A percentile compares a stretch with the other conserved stretches of the same genome.
These are phyloP conservation scores for Solanum lignicaule DNA, from an alignment of 257 asterid genomes.

Conservation along the genomic window DNA sequence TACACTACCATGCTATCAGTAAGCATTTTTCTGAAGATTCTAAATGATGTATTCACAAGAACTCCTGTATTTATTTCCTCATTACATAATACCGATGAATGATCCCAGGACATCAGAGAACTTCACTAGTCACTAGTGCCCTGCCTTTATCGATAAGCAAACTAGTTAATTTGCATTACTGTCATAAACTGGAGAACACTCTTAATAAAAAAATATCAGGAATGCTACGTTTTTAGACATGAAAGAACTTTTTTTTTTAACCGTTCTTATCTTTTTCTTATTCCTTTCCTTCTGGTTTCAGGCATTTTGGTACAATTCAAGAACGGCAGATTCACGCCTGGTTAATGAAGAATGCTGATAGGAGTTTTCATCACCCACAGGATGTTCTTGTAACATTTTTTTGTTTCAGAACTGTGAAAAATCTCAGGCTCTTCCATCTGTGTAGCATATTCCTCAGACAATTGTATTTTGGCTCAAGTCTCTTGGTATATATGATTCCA, in stretches of 20 bases:
- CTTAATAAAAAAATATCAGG: background rate
- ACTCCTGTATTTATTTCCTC: background rate
- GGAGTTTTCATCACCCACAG: background rate
- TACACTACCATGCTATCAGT: background rate
- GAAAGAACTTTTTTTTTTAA: background rate
- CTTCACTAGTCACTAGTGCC: background rate
- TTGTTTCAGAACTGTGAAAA: background rate
- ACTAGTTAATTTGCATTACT: background rate
- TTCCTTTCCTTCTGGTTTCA: background rate
- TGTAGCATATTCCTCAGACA: background rate
- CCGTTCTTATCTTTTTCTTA: background rate
- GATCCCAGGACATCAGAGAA: background rate
- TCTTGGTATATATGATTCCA: background rate
- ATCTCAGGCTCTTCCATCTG: background rate
- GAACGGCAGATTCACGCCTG: background rate
- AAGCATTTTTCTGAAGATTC: background rate
- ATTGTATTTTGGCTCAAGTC: background rate
- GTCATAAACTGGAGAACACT: background rate
- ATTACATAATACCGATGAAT: background rate
- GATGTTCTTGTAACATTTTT: background rate
- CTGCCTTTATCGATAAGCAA: background rate
- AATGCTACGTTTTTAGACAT: background rate
- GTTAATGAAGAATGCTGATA: background rate
- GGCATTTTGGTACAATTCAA: background rate
- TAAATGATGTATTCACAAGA: background rate